phyloP scores from a whole-genome alignment of 805 yeast genomes.

The Geotrichum ghanense region DNA sequence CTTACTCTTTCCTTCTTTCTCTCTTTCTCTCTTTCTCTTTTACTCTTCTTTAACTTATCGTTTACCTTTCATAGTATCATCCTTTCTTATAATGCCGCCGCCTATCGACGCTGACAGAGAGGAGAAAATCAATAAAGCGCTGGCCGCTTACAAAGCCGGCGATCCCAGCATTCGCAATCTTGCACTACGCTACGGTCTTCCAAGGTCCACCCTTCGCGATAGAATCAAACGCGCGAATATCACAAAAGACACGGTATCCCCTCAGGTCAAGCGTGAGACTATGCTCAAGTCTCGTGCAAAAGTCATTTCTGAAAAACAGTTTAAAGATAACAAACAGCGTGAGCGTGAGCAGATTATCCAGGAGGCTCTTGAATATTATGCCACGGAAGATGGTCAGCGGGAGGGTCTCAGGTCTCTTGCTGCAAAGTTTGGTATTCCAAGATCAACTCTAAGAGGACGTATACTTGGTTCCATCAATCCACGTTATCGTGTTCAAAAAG shows the following conservation, averaged over 20 bases:
- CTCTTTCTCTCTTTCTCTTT: too few species aligned
- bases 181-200: neutral
- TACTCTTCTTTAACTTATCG: too few species aligned
- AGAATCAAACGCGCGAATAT: neutral
- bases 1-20: too few species aligned
- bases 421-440: neutral
- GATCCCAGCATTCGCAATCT: neutral
- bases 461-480: neutral
- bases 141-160: neutral
- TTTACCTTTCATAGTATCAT: too few species aligned
- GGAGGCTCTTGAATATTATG: neutral
- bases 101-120: neutral
- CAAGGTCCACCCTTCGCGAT: neutral
- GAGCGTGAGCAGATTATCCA: neutral
- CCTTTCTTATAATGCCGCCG: conserved; percentile 1
- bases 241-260: neutral
- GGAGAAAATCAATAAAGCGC: neutral
- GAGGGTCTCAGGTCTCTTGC: neutral
- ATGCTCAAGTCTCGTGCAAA: neutral
- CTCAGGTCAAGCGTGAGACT: neutral
- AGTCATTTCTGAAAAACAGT: conserved; percentile 1
- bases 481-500: neutral
- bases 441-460: neutral
- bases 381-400: neutral
- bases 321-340: neutral